Conservation (phyloP, 306 rosid genomes). For the Lathyrus oleraceus region DNA sequence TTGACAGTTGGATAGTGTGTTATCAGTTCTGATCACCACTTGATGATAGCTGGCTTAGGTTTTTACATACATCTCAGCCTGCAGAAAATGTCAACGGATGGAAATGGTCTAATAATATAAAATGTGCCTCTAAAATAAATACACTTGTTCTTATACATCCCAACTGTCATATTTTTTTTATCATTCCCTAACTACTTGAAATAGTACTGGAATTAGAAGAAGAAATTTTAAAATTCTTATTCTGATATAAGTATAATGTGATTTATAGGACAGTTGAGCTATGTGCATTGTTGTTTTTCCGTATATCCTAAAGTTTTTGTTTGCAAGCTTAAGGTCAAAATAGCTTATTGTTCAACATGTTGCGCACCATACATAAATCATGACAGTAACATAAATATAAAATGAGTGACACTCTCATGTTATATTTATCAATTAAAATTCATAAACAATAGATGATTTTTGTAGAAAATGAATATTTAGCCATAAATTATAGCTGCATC, state of each 20-base stretch:
- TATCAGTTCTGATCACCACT: background rate
- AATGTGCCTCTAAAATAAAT: background rate
- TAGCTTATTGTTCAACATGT: background rate
- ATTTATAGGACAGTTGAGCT: background rate
- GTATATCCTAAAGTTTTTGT: background rate
- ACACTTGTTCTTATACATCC: background rate
- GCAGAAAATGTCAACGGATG: constrained; percentile 17
- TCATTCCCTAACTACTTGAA: background rate
- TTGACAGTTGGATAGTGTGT: background rate
- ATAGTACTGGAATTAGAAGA: background rate
- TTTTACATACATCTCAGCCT: background rate
- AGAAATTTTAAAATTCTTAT: no score
- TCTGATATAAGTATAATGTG: background rate
- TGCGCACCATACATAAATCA: no score
- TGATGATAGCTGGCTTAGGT: background rate
- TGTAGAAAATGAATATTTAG: background rate
- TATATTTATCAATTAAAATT: no score
- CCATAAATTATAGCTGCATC: background rate
- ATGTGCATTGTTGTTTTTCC: background rate
- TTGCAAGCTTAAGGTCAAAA: background rate
- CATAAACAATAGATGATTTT: background rate
- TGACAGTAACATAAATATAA: no score
- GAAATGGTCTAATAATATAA: constrained; percentile 22
- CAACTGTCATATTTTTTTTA: background rate
- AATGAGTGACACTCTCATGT: background rate